Conservation (phyloP, 306 rosid species). For the Mucuna pruriens region DNA sequence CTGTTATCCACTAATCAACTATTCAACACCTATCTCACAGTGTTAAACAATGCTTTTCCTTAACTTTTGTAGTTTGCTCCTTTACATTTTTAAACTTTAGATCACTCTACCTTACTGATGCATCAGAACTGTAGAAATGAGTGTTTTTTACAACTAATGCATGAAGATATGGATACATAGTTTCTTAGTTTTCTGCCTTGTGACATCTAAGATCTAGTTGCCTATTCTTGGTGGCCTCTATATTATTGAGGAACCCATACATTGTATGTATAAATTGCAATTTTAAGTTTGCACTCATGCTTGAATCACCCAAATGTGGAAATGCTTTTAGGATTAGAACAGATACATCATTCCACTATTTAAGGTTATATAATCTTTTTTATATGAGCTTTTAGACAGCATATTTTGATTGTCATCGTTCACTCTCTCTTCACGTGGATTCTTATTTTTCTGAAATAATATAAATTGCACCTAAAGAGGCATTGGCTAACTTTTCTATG, state of each 20-base stretch:
- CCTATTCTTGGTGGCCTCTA: constrained; percentile 3
- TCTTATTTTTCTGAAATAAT: background rate
- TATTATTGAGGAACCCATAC: background rate
- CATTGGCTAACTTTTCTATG: background rate
- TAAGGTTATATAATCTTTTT: background rate
- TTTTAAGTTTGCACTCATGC: background rate
- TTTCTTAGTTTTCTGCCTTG: background rate
- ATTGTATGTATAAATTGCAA: background rate
- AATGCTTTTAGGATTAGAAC: background rate
- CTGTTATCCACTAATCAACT: background rate
- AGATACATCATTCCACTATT: background rate
- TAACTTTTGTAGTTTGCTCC: background rate
- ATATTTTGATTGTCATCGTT: background rate
- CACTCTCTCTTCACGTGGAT: background rate
- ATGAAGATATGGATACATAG: background rate
- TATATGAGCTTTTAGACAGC: background rate
- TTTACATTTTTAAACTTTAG: background rate
- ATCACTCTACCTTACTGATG: background rate
- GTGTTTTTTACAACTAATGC: background rate
- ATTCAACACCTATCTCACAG: background rate
- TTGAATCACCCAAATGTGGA: constrained; percentile 2
- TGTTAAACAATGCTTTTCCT: background rate
- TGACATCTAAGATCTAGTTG: background rate
- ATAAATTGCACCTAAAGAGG: background rate
- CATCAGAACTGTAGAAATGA: constrained; percentile 1